These are phyloP conservation scores for Kalaharituber pfeilii DNA, from an alignment of 2,329 filamentous ascomycete genomes.

Conservation along the genomic window DNA sequence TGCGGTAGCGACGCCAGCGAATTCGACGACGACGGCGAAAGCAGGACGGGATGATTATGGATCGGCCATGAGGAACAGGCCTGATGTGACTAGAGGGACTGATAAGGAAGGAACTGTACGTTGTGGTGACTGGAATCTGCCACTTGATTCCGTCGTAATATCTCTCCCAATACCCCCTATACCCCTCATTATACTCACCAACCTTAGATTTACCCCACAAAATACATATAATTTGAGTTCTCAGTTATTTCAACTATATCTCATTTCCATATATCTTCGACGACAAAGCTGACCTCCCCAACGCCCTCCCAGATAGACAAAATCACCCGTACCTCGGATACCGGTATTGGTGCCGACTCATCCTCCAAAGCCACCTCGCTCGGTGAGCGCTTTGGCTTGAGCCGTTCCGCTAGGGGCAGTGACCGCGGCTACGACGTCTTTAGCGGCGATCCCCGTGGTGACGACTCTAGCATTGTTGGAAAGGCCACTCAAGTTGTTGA, in stretches of 20 bases:
- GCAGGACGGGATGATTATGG: background rate
- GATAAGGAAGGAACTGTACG: background rate
- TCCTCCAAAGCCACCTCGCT: background rate
- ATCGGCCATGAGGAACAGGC: background rate
- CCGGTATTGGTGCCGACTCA: background rate
- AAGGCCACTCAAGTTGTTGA: background rate
- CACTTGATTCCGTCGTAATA: too few species aligned
- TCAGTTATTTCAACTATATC: background rate
- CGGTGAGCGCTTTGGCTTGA: background rate
- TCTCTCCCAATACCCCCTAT: background rate
- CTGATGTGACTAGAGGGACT: background rate
- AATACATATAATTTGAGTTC: background rate
- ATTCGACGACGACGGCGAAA: background rate
- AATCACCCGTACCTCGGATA: background rate
- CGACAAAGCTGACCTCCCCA: background rate
- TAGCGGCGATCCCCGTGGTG: background rate
- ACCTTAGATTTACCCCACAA: too few species aligned
- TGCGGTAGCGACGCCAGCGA: background rate
- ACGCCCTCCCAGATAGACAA: background rate
- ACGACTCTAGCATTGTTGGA: background rate
- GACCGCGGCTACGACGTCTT: background rate
- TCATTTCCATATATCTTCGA: background rate
- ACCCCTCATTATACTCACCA: background rate
- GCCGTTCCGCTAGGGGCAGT: background rate
- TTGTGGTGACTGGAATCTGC: too few species aligned